A percentile compares a stretch with the other conserved stretches of the same genome.
These are phyloP conservation scores for Elymus sibiricus DNA, from an alignment of 176 grass and related monocot genomes.

Conservation along the genomic window DNA sequence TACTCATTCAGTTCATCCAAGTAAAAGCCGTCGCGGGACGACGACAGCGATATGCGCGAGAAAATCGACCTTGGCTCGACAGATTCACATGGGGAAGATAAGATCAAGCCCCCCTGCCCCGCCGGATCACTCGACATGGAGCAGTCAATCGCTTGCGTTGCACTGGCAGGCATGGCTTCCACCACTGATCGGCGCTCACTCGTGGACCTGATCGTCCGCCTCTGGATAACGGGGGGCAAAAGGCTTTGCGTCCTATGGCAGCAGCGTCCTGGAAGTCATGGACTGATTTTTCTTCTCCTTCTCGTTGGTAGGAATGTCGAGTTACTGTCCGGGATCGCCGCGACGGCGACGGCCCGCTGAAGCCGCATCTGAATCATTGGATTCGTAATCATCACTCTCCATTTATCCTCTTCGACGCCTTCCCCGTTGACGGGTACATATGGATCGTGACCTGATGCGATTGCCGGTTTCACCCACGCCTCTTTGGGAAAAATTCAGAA, in stretches of 20 bases:
- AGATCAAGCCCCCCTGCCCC: not conserved
- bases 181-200: not conserved
- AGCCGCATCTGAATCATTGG: not conserved
- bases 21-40: not conserved
- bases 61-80: not conserved
- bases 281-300: not conserved
- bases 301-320: not conserved
- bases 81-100: constrained; percentile 12
- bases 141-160: not conserved
- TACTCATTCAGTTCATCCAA: not conserved
- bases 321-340: not conserved
- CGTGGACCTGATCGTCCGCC: not conserved
- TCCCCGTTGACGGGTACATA: not conserved
- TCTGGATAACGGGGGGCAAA: not conserved
- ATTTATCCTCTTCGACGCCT: not conserved
- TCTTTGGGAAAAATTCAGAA: not conserved
- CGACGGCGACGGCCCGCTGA: not conserved
- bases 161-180: too few relatives aligned
- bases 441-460: not conserved
- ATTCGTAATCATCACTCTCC: not conserved
- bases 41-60: not conserved
- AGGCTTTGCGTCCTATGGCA: not conserved
- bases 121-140: not conserved
- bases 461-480: too few relatives aligned
- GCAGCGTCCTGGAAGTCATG: not conserved